Percentiles rank a stretch among this genome's conserved stretches.
Conservation (phyloP, 192 early-diverging fungal species). For the Podila clonocystis region DNA sequence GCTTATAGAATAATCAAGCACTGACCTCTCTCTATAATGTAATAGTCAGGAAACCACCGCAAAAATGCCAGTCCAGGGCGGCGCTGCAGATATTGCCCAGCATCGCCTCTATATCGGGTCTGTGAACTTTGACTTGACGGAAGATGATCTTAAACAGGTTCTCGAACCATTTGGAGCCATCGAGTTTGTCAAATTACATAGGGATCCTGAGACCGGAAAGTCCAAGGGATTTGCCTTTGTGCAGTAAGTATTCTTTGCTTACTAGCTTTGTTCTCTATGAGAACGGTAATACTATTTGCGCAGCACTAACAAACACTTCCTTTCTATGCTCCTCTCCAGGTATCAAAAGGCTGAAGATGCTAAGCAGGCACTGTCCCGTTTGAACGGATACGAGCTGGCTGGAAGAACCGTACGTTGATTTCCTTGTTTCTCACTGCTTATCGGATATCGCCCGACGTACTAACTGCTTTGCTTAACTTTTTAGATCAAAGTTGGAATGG, state of each 20-base stretch:
- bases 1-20: neutral
- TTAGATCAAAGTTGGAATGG: constrained; percentile 81
- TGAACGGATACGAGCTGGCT: constrained; percentile 87
- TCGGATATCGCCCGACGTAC: too few relatives aligned
- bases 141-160: constrained; percentile 78
- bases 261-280: neutral
- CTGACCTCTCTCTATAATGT: too few relatives aligned
- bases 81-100: constrained; percentile 57
- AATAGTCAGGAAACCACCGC: constrained; percentile 20
- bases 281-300: neutral
- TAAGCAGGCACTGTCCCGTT: constrained; percentile 77
- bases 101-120: constrained; percentile 71
- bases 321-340: constrained; percentile 42
- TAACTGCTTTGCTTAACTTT: neutral
- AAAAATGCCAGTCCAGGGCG: constrained; percentile 29
- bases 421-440: neutral
- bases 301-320: neutral
- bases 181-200: constrained; percentile 85
- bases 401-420: constrained; percentile 68
- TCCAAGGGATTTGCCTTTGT: constrained; percentile 86
- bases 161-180: constrained; percentile 89
- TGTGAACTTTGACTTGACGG: constrained; percentile 70
- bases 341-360: constrained; percentile 77
- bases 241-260: constrained; percentile 60
- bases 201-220: constrained; percentile 74